These are phyloP conservation scores for Tricholoma sp. DNA, from an alignment of 768 basidiomycete genomes.

Conservation along the genomic window DNA sequence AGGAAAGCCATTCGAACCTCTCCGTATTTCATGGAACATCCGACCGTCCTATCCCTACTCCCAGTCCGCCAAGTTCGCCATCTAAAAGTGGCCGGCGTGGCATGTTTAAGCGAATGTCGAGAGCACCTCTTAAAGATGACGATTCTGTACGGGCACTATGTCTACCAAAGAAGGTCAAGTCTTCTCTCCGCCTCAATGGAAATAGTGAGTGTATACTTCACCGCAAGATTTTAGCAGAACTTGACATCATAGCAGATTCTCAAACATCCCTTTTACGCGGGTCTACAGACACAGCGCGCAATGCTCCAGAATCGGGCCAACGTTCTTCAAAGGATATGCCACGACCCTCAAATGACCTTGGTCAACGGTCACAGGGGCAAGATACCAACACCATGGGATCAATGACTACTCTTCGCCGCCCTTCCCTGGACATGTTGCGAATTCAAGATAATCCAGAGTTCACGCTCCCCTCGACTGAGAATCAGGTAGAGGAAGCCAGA, in stretches of 20 bases:
- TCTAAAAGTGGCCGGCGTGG: constrained; percentile 40
- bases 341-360: constrained; percentile 15
- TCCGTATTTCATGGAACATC: constrained; percentile 47
- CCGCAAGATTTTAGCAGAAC: background rate
- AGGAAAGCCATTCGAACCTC: constrained; percentile 58
- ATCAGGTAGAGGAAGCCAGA: constrained; percentile 15
- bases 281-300: constrained; percentile 11
- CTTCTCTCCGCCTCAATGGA: constrained; percentile 23
- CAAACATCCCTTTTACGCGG: constrained; percentile 25
- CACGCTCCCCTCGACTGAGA: constrained; percentile 2
- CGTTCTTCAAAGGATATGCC: constrained; percentile 32
- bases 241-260: constrained; percentile 20
- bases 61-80: constrained; percentile 45
- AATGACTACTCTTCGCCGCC: constrained; percentile 22
- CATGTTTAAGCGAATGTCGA: constrained; percentile 54
- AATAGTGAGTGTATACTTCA: constrained; percentile 28
- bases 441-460: constrained; percentile 14
- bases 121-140: constrained; percentile 35
- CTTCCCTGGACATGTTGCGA: constrained; percentile 37
- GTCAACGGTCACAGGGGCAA: background rate
- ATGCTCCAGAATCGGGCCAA: constrained; percentile 11
- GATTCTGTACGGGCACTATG: constrained; percentile 30
- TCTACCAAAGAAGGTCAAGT: constrained; percentile 51
- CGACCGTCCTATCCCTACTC: constrained; percentile 22
- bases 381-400: constrained; percentile 10